Percentiles rank a stretch among this genome's conserved stretches.
phyloP scores from a whole-genome alignment of 2,329 filamentous ascomycete genomes.

The Shiraia sp. region DNA sequence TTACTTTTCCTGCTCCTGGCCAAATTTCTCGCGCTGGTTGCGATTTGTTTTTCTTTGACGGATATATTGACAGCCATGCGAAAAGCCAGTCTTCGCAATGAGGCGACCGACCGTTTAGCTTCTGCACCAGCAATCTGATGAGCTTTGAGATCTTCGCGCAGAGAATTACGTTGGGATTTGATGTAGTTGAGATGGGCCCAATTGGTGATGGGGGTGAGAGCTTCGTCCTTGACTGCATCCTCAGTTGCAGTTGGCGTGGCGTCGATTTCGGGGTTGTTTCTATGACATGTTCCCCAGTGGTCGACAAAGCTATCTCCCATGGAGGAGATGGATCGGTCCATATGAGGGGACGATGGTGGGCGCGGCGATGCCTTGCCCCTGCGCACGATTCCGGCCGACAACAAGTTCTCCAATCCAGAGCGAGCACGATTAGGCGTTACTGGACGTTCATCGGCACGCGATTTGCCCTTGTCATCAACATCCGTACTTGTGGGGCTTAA shows the following conservation, averaged over 20 bases:
- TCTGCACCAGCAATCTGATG: constrained; percentile 39
- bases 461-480: too few relatives aligned
- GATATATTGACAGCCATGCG: constrained; percentile 46
- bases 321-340: constrained; percentile 37
- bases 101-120: constrained; percentile 39
- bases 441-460: constrained; percentile 14
- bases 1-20: constrained; percentile 35
- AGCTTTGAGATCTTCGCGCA: constrained; percentile 38
- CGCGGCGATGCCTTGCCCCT: constrained; percentile 24
- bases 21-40: constrained; percentile 36
- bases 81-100: constrained; percentile 42
- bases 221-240: constrained; percentile 20
- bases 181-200: constrained; percentile 43
- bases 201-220: constrained; percentile 36
- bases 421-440: constrained; percentile 18
- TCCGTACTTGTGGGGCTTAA: too few relatives aligned
- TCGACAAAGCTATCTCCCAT: constrained; percentile 44
- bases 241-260: constrained; percentile 13
- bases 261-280: constrained; percentile 15
- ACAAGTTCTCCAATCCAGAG: constrained; percentile 33
- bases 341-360: constrained; percentile 26
- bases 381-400: constrained; percentile 29
- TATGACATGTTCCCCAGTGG: constrained; percentile 21
- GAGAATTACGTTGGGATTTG: constrained; percentile 39
- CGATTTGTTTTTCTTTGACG: constrained; percentile 45